phyloP scores from a whole-genome alignment of 371 early-diverging fungal species.

The Mucor mucedo region DNA sequence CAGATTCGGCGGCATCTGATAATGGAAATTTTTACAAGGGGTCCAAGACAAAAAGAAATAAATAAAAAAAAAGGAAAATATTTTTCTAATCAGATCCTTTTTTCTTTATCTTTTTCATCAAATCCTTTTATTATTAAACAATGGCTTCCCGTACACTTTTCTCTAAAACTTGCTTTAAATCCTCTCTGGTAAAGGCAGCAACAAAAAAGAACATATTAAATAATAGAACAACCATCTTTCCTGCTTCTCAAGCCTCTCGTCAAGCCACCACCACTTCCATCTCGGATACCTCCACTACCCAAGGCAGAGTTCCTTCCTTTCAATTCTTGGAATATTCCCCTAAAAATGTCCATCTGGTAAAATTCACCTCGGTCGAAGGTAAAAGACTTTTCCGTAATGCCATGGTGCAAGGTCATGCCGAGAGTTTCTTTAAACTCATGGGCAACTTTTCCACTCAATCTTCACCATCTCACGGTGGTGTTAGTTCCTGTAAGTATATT shows the following conservation, averaged over 20 bases:
- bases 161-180: constrained; percentile 21
- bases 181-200: constrained; percentile 8
- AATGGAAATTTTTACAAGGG: constrained; percentile 8
- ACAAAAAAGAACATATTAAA: constrained; percentile 20
- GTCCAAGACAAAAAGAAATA: too few relatives aligned
- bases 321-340: background rate
- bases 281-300: constrained; percentile 6
- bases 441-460: constrained; percentile 89
- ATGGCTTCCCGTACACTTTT: constrained; percentile 25
- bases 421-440: constrained; percentile 84
- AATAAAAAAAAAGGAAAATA: background rate
- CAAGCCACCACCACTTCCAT: constrained; percentile 24
- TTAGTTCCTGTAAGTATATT: constrained; percentile 66
- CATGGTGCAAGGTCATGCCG: constrained; percentile 77
- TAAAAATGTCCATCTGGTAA: constrained; percentile 20
- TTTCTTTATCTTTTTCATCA: constrained; percentile 1
- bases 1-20: constrained; percentile 23
- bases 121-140: background rate
- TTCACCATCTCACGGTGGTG: constrained; percentile 65
- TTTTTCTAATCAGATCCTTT: constrained; percentile 3
- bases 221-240: constrained; percentile 16
- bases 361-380: constrained; percentile 70
- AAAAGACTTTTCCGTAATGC: constrained; percentile 79
- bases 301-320: constrained; percentile 1
- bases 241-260: constrained; percentile 23